A percentile compares a stretch with the other conserved stretches of the same genome.
phyloP scores from a whole-genome alignment of 208 protist genomes.

The Naegleria fowleri region DNA sequence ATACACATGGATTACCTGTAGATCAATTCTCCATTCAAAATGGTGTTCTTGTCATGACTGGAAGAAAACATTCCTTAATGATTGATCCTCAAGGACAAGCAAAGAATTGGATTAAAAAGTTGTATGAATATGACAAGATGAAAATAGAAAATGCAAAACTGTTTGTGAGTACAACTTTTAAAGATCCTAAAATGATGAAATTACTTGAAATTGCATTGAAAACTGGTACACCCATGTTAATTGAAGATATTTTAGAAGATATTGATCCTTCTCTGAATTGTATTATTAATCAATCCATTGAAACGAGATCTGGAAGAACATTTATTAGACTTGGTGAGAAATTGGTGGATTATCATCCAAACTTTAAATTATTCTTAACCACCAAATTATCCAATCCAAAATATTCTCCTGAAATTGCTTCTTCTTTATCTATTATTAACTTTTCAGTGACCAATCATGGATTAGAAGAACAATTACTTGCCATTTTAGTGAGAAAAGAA shows the following conservation, averaged over 20 bases:
- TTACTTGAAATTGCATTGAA: constrained; percentile 92
- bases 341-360: constrained; percentile 90
- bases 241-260: constrained; percentile 93
- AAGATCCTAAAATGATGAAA: constrained; percentile 86
- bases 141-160: constrained; percentile 60
- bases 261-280: constrained; percentile 94
- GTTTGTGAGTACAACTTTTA: constrained; percentile 84
- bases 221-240: constrained; percentile 88
- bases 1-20: constrained; percentile 86
- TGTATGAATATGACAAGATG: neutral
- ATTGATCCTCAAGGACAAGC: constrained; percentile 98
- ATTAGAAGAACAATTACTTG: constrained; percentile 95
- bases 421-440: constrained; percentile 93
- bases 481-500: constrained; percentile 93
- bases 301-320: constrained; percentile 76
- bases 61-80: constrained; percentile 91
- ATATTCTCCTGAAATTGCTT: constrained; percentile 95
- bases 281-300: constrained; percentile 85
- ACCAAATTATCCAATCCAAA: constrained; percentile 93
- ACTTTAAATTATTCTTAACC: constrained; percentile 96
- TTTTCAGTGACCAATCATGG: constrained; percentile 96
- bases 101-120: constrained; percentile 95
- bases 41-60: constrained; percentile 87
- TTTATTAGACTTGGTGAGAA: constrained; percentile 95
- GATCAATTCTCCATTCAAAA: constrained; percentile 94